phyloP scores from a whole-genome alignment of 352 stramenopile genomes.

The Pythium aquatile region DNA sequence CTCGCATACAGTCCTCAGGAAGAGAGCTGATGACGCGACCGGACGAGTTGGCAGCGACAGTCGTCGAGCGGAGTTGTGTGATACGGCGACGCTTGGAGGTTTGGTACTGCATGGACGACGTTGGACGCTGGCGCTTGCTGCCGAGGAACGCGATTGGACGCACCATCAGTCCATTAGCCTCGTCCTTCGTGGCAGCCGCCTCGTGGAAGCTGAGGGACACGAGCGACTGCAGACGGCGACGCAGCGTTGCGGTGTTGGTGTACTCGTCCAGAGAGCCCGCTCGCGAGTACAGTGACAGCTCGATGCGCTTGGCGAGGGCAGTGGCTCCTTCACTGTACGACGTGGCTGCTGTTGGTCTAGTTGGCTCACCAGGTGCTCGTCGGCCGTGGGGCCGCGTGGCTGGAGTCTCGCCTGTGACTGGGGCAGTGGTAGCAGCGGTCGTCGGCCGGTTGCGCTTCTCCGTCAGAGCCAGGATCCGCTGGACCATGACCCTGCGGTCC shows the following conservation, averaged over 20 bases:
- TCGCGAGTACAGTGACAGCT: constrained; percentile 69
- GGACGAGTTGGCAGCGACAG: constrained; percentile 4
- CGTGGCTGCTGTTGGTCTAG: constrained; percentile 3
- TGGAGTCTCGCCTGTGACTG: neutral
- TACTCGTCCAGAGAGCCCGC: constrained; percentile 69
- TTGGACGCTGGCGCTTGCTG: constrained; percentile 7
- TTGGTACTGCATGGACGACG: neutral
- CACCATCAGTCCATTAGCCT: neutral
- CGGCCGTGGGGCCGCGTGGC: constrained; percentile 16
- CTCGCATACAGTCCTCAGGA: constrained; percentile 50
- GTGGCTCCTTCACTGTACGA: constrained; percentile 29
- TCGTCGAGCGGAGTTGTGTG: neutral
- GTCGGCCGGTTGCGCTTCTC: constrained; percentile 23
- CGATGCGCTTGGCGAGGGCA: constrained; percentile 67
- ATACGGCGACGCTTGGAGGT: constrained; percentile 43
- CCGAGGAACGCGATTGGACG: neutral
- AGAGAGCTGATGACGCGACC: constrained; percentile 16
- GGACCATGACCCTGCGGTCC: constrained; percentile 63
- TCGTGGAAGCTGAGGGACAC: constrained; percentile 70
- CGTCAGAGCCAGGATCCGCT: constrained; percentile 68
- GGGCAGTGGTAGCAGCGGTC: neutral
- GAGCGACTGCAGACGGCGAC: constrained; percentile 65
- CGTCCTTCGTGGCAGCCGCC: constrained; percentile 36
- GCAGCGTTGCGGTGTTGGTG: constrained; percentile 63
- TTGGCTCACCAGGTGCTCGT: neutral